Percentiles rank a stretch among this genome's conserved stretches.
phyloP scores from a whole-genome alignment of 139 green algal genomes.

The Marvania coccoides region DNA sequence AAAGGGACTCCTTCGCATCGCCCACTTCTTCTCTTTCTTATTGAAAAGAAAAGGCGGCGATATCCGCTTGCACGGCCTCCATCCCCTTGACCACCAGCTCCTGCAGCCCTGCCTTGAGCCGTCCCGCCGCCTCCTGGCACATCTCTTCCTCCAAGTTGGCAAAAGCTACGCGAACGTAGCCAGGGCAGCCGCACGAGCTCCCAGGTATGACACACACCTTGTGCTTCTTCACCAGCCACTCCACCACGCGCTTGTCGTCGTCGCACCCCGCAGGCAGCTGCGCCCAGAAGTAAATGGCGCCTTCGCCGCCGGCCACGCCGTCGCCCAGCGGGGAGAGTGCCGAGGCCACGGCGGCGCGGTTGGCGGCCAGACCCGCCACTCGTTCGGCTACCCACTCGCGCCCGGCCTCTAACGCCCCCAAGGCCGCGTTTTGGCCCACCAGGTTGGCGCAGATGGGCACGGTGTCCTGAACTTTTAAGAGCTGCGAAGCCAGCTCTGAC shows the following conservation, averaged over 20 bases:
- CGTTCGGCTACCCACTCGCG: slow-evolving; percentile 43
- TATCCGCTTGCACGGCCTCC: neutral
- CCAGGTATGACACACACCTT: slow-evolving; percentile 63
- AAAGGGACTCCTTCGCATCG: neutral
- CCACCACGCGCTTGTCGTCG: slow-evolving; percentile 62
- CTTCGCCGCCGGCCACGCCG: slow-evolving; percentile 59
- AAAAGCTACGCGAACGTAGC: slow-evolving; percentile 67
- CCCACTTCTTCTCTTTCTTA: neutral
- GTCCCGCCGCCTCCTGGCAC: slow-evolving; percentile 53
- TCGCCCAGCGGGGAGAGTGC: slow-evolving; percentile 57
- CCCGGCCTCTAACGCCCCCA: slow-evolving; percentile 47
- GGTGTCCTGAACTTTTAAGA: slow-evolving; percentile 90
- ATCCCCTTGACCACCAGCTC: slow-evolving; percentile 49
- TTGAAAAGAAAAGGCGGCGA: neutral
- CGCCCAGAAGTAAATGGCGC: slow-evolving; percentile 89
- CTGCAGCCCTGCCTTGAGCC: slow-evolving; percentile 61
- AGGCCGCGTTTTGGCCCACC: slow-evolving; percentile 63
- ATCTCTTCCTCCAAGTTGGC: slow-evolving; percentile 62
- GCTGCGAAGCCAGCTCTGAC: slow-evolving; percentile 26
- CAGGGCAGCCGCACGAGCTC: slow-evolving; percentile 61
- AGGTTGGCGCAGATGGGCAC: slow-evolving; percentile 81
- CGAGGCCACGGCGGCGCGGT: slow-evolving; percentile 45
- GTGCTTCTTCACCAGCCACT: slow-evolving; percentile 75
- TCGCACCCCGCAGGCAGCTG: slow-evolving; percentile 64
- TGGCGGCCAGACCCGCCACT: slow-evolving; percentile 32